These are phyloP conservation scores for Globisporangium apiculatum DNA, from an alignment of 352 stramenopile genomes.

Conservation along the genomic window DNA sequence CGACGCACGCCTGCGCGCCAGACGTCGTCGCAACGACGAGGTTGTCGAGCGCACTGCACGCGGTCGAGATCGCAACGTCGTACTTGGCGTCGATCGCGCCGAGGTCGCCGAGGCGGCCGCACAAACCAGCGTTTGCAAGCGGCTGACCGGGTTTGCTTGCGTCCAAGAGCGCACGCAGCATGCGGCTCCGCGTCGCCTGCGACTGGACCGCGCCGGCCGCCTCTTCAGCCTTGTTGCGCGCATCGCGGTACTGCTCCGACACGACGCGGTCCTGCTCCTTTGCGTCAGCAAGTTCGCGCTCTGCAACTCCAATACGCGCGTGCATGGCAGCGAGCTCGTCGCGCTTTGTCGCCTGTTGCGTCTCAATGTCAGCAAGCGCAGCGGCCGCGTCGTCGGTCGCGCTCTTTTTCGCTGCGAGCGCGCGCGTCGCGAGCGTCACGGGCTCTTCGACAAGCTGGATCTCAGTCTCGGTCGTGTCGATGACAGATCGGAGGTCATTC, in stretches of 20 bases:
- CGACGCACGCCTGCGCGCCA: constrained; percentile 93
- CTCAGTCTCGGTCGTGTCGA: constrained; percentile 76
- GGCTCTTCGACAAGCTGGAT: constrained; percentile 72
- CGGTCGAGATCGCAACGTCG: constrained; percentile 97
- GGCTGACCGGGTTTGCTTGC: constrained; percentile 85
- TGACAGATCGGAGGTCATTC: constrained; percentile 65
- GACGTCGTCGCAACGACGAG: constrained; percentile 96
- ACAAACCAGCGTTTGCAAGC: constrained; percentile 90
- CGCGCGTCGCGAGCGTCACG: constrained; percentile 71
- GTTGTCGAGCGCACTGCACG: constrained; percentile 93
- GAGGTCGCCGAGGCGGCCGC: constrained; percentile 96
- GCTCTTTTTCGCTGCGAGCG: constrained; percentile 57
- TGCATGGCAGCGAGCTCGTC: constrained; percentile 66
- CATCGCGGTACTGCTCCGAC: constrained; percentile 53
- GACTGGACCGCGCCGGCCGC: constrained; percentile 56
- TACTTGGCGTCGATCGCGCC: constrained; percentile 94
- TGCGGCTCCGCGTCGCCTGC: constrained; percentile 61
- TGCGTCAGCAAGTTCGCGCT: constrained; percentile 68
- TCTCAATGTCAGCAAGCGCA: constrained; percentile 46
- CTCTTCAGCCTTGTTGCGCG: constrained; percentile 74
- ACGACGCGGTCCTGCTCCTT: constrained; percentile 42
- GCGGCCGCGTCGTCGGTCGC: constrained; percentile 48
- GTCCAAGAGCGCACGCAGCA: constrained; percentile 89
- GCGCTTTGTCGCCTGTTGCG: constrained; percentile 51
- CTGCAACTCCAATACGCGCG: constrained; percentile 63